Evolutionary conservation across 768 basidiomycete genomes (phyloP), one percentile per base, ranked within the genome.

Genomic region (Baorangia bicolor): DNA sequence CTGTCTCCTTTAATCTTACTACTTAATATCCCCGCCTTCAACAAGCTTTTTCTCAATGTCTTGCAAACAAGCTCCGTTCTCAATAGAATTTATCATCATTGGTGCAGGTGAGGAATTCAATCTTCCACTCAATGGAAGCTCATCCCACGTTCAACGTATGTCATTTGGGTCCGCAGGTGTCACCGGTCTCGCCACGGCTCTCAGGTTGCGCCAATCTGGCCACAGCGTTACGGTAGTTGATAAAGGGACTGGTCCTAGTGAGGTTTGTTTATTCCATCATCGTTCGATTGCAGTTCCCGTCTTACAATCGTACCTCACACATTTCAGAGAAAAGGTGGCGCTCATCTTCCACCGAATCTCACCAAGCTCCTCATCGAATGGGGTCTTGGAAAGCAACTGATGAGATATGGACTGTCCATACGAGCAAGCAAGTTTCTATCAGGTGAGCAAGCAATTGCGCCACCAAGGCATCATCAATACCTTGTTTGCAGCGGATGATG

Each of bases 211-310:
- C 39, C 78, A 76, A 55, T 78, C 81, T 13, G 86, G 87, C 5
- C 87, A 88, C 69, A 70, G 74, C 28, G 85, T 87, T 33, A 73
- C 76, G 1, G 76, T 88, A 2, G 56, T 87, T 25, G 86, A 88
- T 57, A 74, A 77, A 57, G 74, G 73, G 13, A 69, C 74, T 56
- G 80, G 79, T 21, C 77, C 75, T 21, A 64, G 69, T 25, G 73
- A 75, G 60, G 78, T 79, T 18, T n/a, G 70, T 52, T 45, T 34
- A 5, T 33, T 12, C 14, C 20, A 16, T 37, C 53, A 1, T 16
- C 33, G 9, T 31, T 23, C 34, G 37, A 23, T 53, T 14, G 6
- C 31, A 8, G 27, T 33, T 16, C 45, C 12, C 33, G 3, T 18
- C 38, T 56, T 23, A 52, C 47, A 7, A 41, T 53, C 12, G 20